These are phyloP conservation scores for Cokeromyces recurvatus DNA, from an alignment of 371 early-diverging fungal genomes.

Conservation along the genomic window DNA sequence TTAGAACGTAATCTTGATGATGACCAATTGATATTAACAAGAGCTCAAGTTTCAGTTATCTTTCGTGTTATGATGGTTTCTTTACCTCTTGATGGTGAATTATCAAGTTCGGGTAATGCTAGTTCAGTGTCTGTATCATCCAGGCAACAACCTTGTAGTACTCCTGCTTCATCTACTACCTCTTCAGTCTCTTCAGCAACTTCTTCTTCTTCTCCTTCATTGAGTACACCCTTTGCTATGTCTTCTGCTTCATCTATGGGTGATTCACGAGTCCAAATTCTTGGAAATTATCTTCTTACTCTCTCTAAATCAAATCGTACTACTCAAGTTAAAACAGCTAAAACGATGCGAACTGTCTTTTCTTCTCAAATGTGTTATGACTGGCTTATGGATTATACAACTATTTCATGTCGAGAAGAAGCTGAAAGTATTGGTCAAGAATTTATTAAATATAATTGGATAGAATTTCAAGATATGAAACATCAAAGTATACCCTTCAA, in stretches of 20 bases:
- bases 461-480: slow-evolving; percentile 40
- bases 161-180: slow-evolving; percentile 16
- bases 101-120: slow-evolving; percentile 13
- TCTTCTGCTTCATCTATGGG: slow-evolving; percentile 12
- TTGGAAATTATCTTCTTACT: slow-evolving; percentile 37
- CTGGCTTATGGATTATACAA: slow-evolving; percentile 60
- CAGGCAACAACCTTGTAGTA: slow-evolving; percentile 4
- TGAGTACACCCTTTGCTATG: slow-evolving; percentile 26
- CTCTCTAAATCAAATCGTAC: slow-evolving; percentile 21
- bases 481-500: slow-evolving; percentile 8
- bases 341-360: slow-evolving; percentile 36
- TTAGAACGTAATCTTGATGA: slow-evolving; percentile 41
- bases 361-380: slow-evolving; percentile 46
- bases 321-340: slow-evolving; percentile 10
- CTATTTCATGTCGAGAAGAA: slow-evolving; percentile 61
- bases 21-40: slow-evolving; percentile 32
- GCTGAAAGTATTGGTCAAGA: slow-evolving; percentile 47
- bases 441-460: slow-evolving; percentile 54
- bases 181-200: slow-evolving; percentile 19
- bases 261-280: slow-evolving; percentile 33
- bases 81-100: slow-evolving; percentile 37
- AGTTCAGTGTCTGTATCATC: slow-evolving; percentile 12
- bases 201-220: slow-evolving; percentile 18
- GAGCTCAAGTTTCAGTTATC: slow-evolving; percentile 23
- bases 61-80: slow-evolving; percentile 43